A percentile compares a stretch with the other conserved stretches of the same genome.
These are phyloP conservation scores for Allium cepa DNA, from an alignment of 106 monocot species.

Conservation along the genomic window DNA sequence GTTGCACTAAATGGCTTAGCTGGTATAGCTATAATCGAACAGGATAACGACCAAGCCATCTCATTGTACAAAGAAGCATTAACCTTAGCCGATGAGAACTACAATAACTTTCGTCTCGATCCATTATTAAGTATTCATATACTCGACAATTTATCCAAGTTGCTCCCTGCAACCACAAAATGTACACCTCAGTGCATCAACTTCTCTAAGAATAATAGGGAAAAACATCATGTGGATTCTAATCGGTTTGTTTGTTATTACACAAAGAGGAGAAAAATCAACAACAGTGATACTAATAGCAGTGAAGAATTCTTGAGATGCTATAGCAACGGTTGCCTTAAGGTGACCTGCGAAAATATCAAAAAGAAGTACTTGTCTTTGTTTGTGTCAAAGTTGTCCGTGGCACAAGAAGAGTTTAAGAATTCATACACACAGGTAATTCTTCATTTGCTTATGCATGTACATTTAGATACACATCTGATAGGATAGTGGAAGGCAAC, in stretches of 20 bases:
- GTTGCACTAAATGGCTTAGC: constrained; percentile 90
- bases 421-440: constrained; percentile 56
- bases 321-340: constrained; percentile 46
- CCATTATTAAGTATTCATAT: constrained; percentile 91
- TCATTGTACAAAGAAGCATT: constrained; percentile 80
- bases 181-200: constrained; percentile 19
- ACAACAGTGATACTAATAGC: constrained; percentile 2
- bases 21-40: constrained; percentile 72
- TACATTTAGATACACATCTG: too few species aligned
- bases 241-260: constrained; percentile 25
- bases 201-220: constrained; percentile 23
- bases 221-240: constrained; percentile 11
- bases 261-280: constrained; percentile 46
- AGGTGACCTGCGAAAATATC: constrained; percentile 58
- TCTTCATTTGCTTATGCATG: neutral
- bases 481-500: too few species aligned
- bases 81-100: constrained; percentile 55
- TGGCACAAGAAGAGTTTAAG: constrained; percentile 65
- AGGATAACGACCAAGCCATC: constrained; percentile 39
- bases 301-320: constrained; percentile 22
- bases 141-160: constrained; percentile 79
- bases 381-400: constrained; percentile 56
- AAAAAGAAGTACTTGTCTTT: constrained; percentile 65
- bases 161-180: constrained; percentile 37
- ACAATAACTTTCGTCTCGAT: constrained; percentile 71